Base-by-base conservation (phyloP, 441 rosid genomes). In the Bruguiera hainesii region DNA sequence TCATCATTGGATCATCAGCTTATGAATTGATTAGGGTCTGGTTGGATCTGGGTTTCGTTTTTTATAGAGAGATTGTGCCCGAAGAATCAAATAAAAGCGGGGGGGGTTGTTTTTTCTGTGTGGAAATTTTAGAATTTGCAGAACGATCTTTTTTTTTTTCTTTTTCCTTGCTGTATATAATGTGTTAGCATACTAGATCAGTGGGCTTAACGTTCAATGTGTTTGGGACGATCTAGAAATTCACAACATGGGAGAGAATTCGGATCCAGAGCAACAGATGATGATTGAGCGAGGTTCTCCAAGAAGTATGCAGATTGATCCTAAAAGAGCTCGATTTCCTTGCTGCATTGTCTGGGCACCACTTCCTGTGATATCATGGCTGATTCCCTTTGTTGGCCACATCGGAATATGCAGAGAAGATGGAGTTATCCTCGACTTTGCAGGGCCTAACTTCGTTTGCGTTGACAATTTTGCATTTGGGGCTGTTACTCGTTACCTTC, bases 321-420 rank as follows among this genome's bases (percentile, higher is more conserved):
- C 90, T 10, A 78, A 74, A 68, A 86, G 79, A 57, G 76, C 81
- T 15, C 88, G 82, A 66, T 93, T 93, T 33, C 97, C 98, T 0
- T 86, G 89, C 73, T 93, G 95, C 64, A 64, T 93, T 3, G 91
- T 93, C 15, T 90, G 98, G 98, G 86, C 91, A 21, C 96, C 97
- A 4, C 86, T 93, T 4, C 98, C 98, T 33, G 90, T 90, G 37
- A 85, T 91, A 79, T 93, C 97, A 10, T 93, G 98, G 98, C 65
- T 93, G 71, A 89, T 90, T 66, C 98, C 97, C 5, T 93, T 93
- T 81, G 84, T 93, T n/a, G 97, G 98, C 60, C 97, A 89, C 65
- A 71, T 91, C 25, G 97, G 98, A 18, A 82, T 93, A 64, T 90
- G 96, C 72, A 75, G 87, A 75, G 98, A 93, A 74, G 95, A 89